Conservation (phyloP, 441 rosid genomes). For the Pelargonium myrrhifolium region DNA sequence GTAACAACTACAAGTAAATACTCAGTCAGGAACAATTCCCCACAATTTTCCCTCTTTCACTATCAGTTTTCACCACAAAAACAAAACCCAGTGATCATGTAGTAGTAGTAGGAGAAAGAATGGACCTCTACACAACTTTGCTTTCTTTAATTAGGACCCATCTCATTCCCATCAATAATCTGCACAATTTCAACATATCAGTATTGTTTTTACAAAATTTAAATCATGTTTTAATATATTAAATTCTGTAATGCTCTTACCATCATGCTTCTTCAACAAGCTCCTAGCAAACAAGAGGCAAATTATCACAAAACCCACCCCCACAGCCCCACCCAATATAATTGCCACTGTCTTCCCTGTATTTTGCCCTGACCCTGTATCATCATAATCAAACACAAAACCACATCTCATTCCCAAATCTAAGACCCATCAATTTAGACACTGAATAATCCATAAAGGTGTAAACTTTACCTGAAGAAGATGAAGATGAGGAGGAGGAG, state of each 20-base stretch:
- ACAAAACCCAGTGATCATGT: constrained; percentile 17
- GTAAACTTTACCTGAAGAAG: constrained; percentile 42
- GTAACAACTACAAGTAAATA: constrained; percentile 14
- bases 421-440: too few species aligned
- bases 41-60: constrained; percentile 12
- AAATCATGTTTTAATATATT: too few species aligned
- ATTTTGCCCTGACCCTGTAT: constrained; percentile 52
- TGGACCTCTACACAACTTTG: constrained; percentile 26
- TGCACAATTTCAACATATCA: constrained; percentile 27
- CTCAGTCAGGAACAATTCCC: background rate
- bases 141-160: constrained; percentile 19
- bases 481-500: constrained; percentile 37
- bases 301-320: constrained; percentile 76
- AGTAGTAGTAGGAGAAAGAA: constrained; percentile 28
- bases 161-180: constrained; percentile 33
- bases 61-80: constrained; percentile 20
- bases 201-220: too few species aligned
- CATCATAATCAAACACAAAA: constrained; percentile 14
- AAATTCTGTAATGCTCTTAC: constrained; percentile 26
- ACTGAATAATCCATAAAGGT: constrained; percentile 1
- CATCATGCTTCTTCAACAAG: constrained; percentile 76
- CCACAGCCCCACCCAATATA: constrained; percentile 92
- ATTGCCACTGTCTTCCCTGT: constrained; percentile 94
- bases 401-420: background rate
- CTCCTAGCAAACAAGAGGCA: constrained; percentile 69